Base-by-base conservation (phyloP, 202 grass and related monocot genomes). In the Carex sylvatica region DNA sequence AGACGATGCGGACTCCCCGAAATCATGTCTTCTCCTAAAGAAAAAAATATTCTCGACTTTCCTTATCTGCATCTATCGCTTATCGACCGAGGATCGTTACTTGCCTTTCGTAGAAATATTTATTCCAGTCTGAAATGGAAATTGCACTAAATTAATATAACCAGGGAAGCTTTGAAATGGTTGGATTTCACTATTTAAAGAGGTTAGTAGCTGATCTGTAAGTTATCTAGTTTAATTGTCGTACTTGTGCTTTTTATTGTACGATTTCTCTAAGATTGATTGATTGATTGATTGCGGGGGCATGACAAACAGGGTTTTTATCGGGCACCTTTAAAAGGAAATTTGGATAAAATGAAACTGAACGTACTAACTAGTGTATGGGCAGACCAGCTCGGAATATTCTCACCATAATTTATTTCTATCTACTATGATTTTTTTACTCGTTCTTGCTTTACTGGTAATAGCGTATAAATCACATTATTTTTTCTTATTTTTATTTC, bases 51-150 rank as follows among this genome's bases (percentile, higher is more conserved):
- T 52, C 23, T 20, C n/a, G 36, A 72, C 42, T 72, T 72, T 49
- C 19, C 18, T 72, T 71, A 12, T 47, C 28, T 72, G 38, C 68
- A 72, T 72, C 38, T 49, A 23, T 13, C 40, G 19, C 47, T 18
- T 72, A 23, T 13, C 40, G 19, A 4, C 19, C 9, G 40, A 61
- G n/a, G 54, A 64, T 80, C 77, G 6, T 40, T 51, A 33, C 61
- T 66, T 81, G 22, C 79, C 58, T 51, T 81, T 31, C 38, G 18
- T 51, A 81, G 79, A 53, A 81, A 81, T 18, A 80, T 80, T 26
- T 4, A 80, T 80, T 63, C 58, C 5, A 40, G n/a, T 3, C 22
- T 59, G 7, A 61, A 62, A 40, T 61, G 58, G 9, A 14, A 52
- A 2, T 33, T 67, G 31, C 16, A 65, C 13, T 68, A 67, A 44